Evolutionary conservation across 495 filamentous ascomycete species (phyloP).

Genomic region (Bathelium albidoporum): DNA sequence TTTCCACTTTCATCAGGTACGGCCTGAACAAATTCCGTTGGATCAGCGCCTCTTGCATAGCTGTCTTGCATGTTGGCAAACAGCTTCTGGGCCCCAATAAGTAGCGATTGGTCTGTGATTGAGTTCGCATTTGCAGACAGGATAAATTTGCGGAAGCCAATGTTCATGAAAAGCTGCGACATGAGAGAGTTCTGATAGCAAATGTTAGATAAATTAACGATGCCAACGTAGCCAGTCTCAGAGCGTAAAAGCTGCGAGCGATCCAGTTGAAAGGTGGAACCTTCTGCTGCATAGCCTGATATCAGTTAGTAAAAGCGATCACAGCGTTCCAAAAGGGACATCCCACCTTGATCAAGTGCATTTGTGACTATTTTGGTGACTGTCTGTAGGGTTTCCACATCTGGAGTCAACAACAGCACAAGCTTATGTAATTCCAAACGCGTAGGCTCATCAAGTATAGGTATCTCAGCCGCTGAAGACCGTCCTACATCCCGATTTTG

Average conservation of each 20-base stretch:
- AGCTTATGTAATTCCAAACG: neutral
- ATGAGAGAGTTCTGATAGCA: slow-evolving; percentile 96
- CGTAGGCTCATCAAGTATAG: neutral
- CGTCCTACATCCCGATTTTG: too few relatives aligned
- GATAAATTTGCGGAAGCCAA: slow-evolving; percentile 77
- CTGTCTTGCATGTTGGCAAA: slow-evolving; percentile 83
- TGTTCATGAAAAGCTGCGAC: slow-evolving; percentile 95
- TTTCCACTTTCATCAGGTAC: slow-evolving; percentile 77
- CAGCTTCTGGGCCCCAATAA: slow-evolving; percentile 66
- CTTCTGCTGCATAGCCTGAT: neutral
- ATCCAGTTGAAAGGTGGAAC: slow-evolving; percentile 30
- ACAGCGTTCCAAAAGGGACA: neutral
- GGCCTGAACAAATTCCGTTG: slow-evolving; percentile 57
- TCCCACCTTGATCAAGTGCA: neutral
- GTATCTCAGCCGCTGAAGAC: neutral
- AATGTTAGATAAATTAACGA: slow-evolving; percentile 87
- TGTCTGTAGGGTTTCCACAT: neutral
- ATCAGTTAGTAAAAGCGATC: neutral
- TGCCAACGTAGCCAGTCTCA: slow-evolving; percentile 65
- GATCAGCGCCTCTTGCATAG: slow-evolving; percentile 59
- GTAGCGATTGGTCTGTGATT: slow-evolving; percentile 51
- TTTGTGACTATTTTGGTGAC: neutral
- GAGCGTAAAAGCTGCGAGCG: slow-evolving; percentile 60
- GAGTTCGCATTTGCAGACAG: slow-evolving; percentile 52
- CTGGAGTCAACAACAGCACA: neutral